These are phyloP conservation scores for Cytospora piceae DNA, from an alignment of 2,329 filamentous ascomycete species.

Conservation along the genomic window DNA sequence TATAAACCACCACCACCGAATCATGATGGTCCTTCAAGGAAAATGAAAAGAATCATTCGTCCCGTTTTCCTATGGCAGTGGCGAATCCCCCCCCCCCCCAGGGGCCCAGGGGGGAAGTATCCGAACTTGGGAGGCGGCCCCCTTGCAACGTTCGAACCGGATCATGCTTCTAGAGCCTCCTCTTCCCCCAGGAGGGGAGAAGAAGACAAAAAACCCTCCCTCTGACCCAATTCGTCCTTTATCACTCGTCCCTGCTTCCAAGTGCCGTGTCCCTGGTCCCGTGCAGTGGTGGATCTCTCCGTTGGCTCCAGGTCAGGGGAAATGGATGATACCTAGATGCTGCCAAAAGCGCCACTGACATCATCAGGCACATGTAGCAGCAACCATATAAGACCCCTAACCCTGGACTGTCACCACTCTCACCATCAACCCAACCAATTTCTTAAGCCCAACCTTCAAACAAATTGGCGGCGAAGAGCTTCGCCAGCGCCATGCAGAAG, in stretches of 20 bases:
- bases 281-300: constrained; percentile 1
- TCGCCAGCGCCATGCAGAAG: not conserved
- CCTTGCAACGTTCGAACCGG: not conserved
- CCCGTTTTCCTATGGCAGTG: not conserved
- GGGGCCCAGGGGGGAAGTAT: too few species aligned
- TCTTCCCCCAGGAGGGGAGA: not conserved
- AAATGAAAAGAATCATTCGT: not conserved
- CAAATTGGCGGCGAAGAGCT: not conserved
- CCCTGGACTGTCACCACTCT: not conserved
- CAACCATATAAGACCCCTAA: not conserved
- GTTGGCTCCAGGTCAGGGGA: constrained; percentile 10
- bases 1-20: not conserved
- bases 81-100: too few species aligned
- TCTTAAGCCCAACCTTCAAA: not conserved
- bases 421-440: not conserved
- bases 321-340: too few species aligned
- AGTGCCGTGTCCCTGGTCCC: not conserved
- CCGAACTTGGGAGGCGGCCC: not conserved
- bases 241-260: not conserved
- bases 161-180: not conserved
- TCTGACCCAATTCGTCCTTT: not conserved
- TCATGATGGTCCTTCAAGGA: not conserved
- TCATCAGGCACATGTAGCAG: not conserved
- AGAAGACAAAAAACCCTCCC: too few species aligned
- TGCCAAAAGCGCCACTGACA: constrained; percentile 26